A percentile compares a stretch with the other conserved stretches of the same genome.
phyloP scores from a whole-genome alignment of 371 early-diverging fungal genomes.

The Umbelopsis sp. region DNA sequence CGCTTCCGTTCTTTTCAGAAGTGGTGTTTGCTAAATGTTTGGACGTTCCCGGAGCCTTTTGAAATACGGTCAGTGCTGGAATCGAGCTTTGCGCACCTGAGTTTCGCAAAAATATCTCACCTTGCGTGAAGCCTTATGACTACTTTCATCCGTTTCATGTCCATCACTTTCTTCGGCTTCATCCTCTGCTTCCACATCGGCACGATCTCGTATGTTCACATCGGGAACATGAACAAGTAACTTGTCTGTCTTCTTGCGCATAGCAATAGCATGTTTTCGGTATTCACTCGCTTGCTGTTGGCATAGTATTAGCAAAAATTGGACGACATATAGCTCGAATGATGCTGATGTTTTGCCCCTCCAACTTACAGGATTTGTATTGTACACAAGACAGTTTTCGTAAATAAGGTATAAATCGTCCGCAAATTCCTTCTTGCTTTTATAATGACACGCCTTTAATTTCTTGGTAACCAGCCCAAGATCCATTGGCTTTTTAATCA shows the following conservation, averaged over 20 bases:
- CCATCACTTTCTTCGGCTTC: slow-evolving; percentile 55
- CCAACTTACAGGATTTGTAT: slow-evolving; percentile 63
- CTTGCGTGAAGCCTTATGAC: slow-evolving; percentile 43
- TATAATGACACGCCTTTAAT: slow-evolving; percentile 70
- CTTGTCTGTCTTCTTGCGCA: slow-evolving; percentile 77
- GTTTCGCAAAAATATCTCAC: slow-evolving; percentile 17
- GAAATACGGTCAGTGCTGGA: background rate
- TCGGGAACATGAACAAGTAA: slow-evolving; percentile 85
- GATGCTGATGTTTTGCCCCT: background rate
- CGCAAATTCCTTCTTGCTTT: slow-evolving; percentile 78
- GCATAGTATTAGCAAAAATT: background rate
- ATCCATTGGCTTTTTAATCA: slow-evolving; percentile 95
- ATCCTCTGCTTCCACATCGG: slow-evolving; percentile 58
- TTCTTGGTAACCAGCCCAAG: slow-evolving; percentile 87
- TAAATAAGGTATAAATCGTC: slow-evolving; percentile 84
- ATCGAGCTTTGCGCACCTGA: background rate
- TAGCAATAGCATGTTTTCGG: slow-evolving; percentile 82
- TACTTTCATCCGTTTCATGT: slow-evolving; percentile 35
- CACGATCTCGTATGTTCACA: slow-evolving; percentile 66
- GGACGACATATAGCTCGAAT: background rate
- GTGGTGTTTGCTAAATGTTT: slow-evolving; percentile 24
- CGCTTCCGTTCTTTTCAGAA: slow-evolving; percentile 24
- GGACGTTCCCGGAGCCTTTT: background rate
- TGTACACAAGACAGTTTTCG: slow-evolving; percentile 83
- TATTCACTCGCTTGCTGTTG: slow-evolving; percentile 67